These are phyloP conservation scores for Mimosa bimucronata DNA, from an alignment of 306 rosid genomes.

Conservation along the genomic window DNA sequence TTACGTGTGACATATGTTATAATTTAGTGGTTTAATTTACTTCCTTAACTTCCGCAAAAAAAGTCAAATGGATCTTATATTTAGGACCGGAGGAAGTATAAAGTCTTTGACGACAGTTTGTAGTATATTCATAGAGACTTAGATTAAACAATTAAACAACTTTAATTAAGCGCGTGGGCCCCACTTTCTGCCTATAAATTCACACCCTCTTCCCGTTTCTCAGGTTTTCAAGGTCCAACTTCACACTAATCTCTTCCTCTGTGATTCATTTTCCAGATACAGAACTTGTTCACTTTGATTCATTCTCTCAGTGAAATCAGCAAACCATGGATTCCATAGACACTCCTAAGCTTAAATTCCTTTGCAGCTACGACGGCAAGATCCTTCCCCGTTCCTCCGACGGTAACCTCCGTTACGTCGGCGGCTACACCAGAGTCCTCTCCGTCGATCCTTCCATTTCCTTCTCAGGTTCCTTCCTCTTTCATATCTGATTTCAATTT, in stretches of 20 bases:
- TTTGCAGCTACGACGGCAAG: constrained; percentile 89
- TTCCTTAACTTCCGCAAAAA: no score
- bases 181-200: constrained; percentile 36
- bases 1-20: no score
- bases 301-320: neutral
- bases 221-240: constrained; percentile 57
- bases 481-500: no score
- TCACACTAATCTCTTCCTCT: neutral
- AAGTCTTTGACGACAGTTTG: no score
- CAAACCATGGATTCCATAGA: constrained; percentile 49
- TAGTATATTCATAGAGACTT: no score
- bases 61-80: no score
- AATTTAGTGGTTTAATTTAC: no score
- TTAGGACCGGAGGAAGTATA: no score
- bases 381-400: constrained; percentile 76
- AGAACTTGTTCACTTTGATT: neutral
- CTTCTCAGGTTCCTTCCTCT: constrained; percentile 55
- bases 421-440: constrained; percentile 86
- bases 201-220: constrained; percentile 36
- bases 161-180: constrained; percentile 9
- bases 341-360: constrained; percentile 51
- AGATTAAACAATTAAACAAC: no score
- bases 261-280: no score
- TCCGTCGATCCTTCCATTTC: constrained; percentile 69
- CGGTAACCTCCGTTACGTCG: constrained; percentile 83